Evolutionary conservation across 176 grass and related monocot genomes (phyloP).

Genomic region (Raddia distichophylla): DNA sequence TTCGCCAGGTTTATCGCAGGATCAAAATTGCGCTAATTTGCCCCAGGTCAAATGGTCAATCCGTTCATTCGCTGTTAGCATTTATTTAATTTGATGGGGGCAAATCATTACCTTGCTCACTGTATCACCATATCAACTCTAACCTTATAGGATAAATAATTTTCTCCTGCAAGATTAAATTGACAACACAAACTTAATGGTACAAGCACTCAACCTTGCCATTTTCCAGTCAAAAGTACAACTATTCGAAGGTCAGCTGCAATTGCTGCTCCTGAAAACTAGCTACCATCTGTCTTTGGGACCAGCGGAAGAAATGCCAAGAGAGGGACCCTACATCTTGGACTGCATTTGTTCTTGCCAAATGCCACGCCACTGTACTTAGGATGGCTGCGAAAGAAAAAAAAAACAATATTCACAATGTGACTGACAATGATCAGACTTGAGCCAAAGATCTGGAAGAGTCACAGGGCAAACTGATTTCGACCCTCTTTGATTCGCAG

Average conservation of each 20-base stretch:
- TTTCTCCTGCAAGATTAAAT: constrained; percentile 10
- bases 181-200: constrained; percentile 10
- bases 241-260: constrained; percentile 35
- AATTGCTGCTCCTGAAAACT: constrained; percentile 16
- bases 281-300: constrained; percentile 17
- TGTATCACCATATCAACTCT: neutral
- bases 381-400: constrained; percentile 24
- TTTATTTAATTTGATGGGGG: too few species aligned
- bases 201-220: constrained; percentile 11
- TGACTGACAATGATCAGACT: neutral
- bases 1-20: neutral
- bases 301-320: constrained; percentile 14
- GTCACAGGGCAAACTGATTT: too few species aligned
- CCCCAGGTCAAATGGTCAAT: constrained; percentile 4
- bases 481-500: too few species aligned
- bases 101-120: neutral
- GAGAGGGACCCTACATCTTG: constrained; percentile 29
- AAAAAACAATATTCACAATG: neutral
- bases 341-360: constrained; percentile 28
- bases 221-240: constrained; percentile 36
- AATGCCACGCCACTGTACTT: constrained; percentile 2
- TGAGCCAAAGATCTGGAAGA: neutral
- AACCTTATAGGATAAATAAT: neutral
- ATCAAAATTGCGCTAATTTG: neutral
- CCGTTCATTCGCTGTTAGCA: neutral